phyloP scores from a whole-genome alignment of 306 rosid genomes.

The Canavalia ensiformis region DNA sequence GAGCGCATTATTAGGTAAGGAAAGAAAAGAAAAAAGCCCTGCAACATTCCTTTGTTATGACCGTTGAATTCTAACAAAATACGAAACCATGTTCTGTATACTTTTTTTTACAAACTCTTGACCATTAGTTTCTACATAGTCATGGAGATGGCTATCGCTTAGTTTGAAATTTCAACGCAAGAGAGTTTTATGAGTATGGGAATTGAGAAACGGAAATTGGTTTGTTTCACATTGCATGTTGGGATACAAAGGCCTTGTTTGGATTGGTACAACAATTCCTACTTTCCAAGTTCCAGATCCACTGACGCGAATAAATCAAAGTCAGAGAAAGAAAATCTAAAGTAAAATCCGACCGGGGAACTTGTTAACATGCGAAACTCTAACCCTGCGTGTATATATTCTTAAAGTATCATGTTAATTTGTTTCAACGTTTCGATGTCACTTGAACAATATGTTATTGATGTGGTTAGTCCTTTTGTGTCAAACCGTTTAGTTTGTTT shows the following conservation, averaged over 20 bases:
- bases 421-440: too few relatives aligned
- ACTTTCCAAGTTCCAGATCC: constrained; percentile 26
- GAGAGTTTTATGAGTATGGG: not conserved
- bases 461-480: too few relatives aligned
- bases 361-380: not conserved
- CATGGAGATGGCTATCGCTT: not conserved
- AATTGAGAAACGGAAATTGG: constrained; percentile 12
- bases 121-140: not conserved
- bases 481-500: too few relatives aligned
- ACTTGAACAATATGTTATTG: too few relatives aligned
- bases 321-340: not conserved
- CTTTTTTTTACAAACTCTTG: not conserved
- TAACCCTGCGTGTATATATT: not conserved
- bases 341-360: not conserved
- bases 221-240: not conserved
- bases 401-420: too few relatives aligned
- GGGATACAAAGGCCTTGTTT: not conserved
- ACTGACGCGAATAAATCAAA: constrained; percentile 1
- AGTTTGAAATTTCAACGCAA: constrained; percentile 36
- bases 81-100: not conserved
- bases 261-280: constrained; percentile 32
- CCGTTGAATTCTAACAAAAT: not conserved
- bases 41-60: constrained; percentile 1
- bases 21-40: not conserved
- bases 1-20: not conserved